phyloP scores from a whole-genome alignment of 176 grass and related monocot genomes.

The Carex scoparia region DNA sequence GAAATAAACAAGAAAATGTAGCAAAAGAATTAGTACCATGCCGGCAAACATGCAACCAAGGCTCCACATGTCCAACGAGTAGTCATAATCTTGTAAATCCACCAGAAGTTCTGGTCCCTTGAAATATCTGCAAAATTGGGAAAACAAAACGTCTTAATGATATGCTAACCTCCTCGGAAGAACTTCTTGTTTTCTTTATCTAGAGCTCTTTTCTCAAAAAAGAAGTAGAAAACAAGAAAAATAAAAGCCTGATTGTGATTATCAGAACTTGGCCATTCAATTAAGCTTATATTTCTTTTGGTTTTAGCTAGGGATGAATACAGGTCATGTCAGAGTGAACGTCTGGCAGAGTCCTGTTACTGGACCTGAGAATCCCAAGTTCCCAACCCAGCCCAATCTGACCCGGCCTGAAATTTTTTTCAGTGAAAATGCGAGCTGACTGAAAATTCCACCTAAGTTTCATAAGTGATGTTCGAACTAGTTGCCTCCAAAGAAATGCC shows the following conservation, averaged over 20 bases:
- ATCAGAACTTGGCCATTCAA: background rate
- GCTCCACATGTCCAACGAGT: constrained; percentile 92
- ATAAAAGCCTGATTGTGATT: background rate
- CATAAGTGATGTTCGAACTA: background rate
- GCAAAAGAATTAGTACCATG: constrained; percentile 56
- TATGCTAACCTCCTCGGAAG: background rate
- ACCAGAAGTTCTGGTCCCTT: constrained; percentile 94
- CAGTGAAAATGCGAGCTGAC: background rate
- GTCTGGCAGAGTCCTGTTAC: background rate
- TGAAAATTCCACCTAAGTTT: background rate
- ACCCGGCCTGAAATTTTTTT: background rate
- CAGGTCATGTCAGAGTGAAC: background rate
- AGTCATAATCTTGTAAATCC: constrained; percentile 96
- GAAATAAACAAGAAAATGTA: background rate
- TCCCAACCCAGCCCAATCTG: background rate
- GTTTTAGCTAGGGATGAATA: background rate
- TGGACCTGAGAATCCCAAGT: background rate
- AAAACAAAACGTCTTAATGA: constrained; percentile 8
- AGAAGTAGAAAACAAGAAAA: background rate
- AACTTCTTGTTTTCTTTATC: background rate
- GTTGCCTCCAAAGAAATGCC: background rate
- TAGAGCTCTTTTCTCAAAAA: background rate
- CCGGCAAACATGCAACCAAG: constrained; percentile 99
- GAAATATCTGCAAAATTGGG: constrained; percentile 54
- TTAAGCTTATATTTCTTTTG: constrained; percentile 9